Evolutionary conservation across 305 asterid species (phyloP).

Genomic region (Solanum hybrid): DNA sequence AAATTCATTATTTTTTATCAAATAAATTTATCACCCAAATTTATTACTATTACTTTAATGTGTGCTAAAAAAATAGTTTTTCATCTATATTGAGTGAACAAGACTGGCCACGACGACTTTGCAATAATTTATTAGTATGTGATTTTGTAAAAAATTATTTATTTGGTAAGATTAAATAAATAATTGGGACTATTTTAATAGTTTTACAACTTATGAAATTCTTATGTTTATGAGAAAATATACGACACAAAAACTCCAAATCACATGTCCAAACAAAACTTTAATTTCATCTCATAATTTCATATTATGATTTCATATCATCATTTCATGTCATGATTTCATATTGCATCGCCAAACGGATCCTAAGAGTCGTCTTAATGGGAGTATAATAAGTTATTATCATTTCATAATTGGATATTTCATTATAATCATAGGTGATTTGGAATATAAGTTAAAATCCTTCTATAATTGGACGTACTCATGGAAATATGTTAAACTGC

Average conservation of each 20-base stretch:
- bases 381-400: background rate
- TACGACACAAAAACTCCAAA: background rate
- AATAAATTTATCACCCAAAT: no score
- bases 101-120: no score
- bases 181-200: no score
- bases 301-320: no score
- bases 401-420: background rate
- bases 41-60: background rate
- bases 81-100: no score
- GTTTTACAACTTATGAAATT: background rate
- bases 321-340: background rate
- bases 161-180: no score
- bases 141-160: no score
- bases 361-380: background rate
- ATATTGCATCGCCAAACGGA: background rate
- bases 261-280: background rate
- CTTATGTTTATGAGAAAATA: background rate
- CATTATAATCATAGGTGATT: background rate
- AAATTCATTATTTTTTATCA: no score
- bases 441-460: background rate
- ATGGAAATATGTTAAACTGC: background rate
- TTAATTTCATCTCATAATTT: background rate
- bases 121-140: no score
- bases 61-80: no score
- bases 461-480: background rate